Conservation (phyloP, 1,284 basidiomycete genomes). For the Tilletiopsis washingtonensis region DNA sequence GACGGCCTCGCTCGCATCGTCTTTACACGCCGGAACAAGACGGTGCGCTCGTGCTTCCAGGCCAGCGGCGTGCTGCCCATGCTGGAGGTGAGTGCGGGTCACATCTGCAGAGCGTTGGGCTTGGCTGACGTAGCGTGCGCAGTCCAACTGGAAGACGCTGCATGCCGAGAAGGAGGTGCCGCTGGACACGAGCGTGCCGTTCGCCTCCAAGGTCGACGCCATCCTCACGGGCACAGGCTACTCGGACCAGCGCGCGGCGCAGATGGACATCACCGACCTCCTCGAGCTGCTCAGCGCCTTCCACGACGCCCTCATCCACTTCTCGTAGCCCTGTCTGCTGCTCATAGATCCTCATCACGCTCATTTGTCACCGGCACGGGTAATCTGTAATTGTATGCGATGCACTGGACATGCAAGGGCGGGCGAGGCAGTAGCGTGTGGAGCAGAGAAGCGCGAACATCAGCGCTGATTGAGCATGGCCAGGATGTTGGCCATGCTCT, state of each 20-base stretch:
- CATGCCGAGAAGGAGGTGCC: not conserved
- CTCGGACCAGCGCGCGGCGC: conserved; percentile 64
- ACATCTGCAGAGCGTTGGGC: conserved; percentile 76
- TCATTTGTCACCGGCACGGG: too few species aligned
- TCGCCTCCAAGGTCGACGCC: conserved; percentile 59
- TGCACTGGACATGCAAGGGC: too few species aligned
- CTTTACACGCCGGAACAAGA: conserved; percentile 86
- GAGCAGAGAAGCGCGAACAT: too few species aligned
- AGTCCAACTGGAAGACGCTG: not conserved
- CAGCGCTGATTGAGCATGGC: too few species aligned
- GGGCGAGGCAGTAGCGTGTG: too few species aligned
- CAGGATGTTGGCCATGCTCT: too few species aligned
- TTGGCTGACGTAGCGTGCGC: too few species aligned
- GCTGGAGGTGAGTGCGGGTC: conserved; percentile 86
- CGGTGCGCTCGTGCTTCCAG: conserved; percentile 72
- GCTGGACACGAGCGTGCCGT: conserved; percentile 16
- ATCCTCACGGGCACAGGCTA: conserved; percentile 64
- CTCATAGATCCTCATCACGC: too few species aligned
- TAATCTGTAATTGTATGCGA: too few species aligned
- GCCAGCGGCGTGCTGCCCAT: conserved; percentile 91
- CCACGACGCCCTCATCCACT: conserved; percentile 74
- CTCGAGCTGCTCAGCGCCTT: conserved; percentile 69
- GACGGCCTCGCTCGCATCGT: conserved; percentile 86
- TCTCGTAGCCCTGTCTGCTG: conserved; percentile 54
- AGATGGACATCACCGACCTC: conserved; percentile 77